phyloP scores from a whole-genome alignment of 305 asterid genomes.

The Fraxinus dipetala region DNA sequence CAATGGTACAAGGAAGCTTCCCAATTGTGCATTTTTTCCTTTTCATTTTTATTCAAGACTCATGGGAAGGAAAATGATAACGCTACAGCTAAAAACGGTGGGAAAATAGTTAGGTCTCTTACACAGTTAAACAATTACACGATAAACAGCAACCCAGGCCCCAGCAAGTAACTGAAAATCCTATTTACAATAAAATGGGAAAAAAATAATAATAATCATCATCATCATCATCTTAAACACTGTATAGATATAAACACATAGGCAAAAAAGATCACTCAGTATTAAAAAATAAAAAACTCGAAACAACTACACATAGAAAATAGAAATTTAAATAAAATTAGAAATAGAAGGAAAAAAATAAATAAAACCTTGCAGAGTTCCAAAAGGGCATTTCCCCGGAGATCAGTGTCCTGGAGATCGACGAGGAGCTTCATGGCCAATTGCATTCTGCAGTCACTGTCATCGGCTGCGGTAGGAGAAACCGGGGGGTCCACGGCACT shows the following conservation, averaged over 20 bases:
- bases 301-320: neutral
- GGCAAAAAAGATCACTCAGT: neutral
- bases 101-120: neutral
- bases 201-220: too few species aligned
- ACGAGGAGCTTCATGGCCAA: conserved; percentile 1
- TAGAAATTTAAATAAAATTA: neutral
- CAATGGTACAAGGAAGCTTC: neutral
- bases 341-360: neutral
- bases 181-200: neutral
- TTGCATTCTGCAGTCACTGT: neutral
- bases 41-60: neutral
- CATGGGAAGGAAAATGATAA: neutral
- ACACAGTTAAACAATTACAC: neutral
- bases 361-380: conserved; percentile 15
- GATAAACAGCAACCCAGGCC: neutral
- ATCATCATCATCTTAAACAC: neutral
- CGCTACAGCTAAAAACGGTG: neutral
- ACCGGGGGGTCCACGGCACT: neutral
- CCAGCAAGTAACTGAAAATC: neutral
- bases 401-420: neutral
- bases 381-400: conserved; percentile 12
- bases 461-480: neutral
- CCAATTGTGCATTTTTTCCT: neutral
- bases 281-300: neutral
- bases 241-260: neutral